These are phyloP conservation scores for Botryobasidium botryosum DNA, from an alignment of 768 basidiomycete genomes.

Conservation along the genomic window DNA sequence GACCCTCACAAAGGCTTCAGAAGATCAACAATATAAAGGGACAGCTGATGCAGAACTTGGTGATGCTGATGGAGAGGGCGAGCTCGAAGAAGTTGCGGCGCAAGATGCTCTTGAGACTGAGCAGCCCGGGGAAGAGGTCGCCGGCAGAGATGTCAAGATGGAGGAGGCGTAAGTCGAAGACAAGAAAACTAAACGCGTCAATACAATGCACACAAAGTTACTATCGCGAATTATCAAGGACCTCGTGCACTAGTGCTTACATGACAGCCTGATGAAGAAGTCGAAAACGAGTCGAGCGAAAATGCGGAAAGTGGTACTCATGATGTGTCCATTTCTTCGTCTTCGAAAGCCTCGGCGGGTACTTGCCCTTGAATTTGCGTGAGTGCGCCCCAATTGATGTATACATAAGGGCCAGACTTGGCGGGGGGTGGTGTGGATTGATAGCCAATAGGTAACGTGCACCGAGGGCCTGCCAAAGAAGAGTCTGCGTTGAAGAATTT, in stretches of 20 bases:
- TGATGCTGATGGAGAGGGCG: constrained; percentile 18
- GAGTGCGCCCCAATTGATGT: constrained; percentile 8
- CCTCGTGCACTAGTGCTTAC: no score
- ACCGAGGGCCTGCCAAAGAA: constrained; percentile 8
- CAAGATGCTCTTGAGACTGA: not conserved
- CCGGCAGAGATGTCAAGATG: not conserved
- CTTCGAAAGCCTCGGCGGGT: constrained; percentile 11
- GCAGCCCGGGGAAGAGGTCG: not conserved
- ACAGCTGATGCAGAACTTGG: constrained; percentile 16
- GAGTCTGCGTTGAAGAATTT: not conserved
- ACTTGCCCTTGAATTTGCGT: constrained; percentile 10
- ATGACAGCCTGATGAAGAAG: no score
- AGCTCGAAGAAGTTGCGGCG: constrained; percentile 11
- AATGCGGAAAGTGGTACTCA: no score
- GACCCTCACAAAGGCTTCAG: constrained; percentile 54
- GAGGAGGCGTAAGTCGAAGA: not conserved
- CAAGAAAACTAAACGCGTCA: no score
- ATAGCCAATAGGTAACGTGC: constrained; percentile 11
- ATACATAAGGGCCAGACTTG: constrained; percentile 10
- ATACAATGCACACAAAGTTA: no score
- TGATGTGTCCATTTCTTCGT: no score
- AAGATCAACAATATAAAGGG: constrained; percentile 68
- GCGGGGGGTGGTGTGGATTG: constrained; percentile 9
- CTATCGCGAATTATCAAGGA: no score
- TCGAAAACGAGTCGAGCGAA: no score